These are phyloP conservation scores for Paecilomyces formosus DNA, from an alignment of 2,329 filamentous ascomycete species.

Conservation along the genomic window DNA sequence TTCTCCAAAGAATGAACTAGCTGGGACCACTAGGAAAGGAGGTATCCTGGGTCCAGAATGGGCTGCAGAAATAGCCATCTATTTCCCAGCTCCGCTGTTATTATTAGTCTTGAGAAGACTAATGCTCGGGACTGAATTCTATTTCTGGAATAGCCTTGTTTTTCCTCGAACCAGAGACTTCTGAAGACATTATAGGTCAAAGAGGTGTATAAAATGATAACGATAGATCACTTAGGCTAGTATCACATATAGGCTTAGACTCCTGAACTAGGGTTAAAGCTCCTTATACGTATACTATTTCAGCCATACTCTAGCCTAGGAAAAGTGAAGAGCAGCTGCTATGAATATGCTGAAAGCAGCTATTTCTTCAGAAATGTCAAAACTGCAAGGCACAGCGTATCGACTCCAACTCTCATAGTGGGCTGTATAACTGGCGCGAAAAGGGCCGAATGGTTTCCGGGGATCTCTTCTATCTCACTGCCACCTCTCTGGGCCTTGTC, in stretches of 20 bases:
- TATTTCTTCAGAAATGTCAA: conserved; percentile 31
- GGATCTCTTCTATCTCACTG: conserved; percentile 39
- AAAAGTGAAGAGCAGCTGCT: too few relatives aligned
- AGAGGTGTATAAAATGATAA: too few relatives aligned
- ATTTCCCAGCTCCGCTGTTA: neutral
- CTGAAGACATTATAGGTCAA: too few relatives aligned
- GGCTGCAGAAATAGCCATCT: neutral
- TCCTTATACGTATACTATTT: too few relatives aligned
- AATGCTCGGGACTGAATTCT: neutral
- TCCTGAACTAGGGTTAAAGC: too few relatives aligned
- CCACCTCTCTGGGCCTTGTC: conserved; percentile 42
- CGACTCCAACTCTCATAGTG: conserved; percentile 47
- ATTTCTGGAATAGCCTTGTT: neutral
- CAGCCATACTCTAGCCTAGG: too few relatives aligned
- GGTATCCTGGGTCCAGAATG: neutral
- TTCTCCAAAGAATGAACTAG: neutral
- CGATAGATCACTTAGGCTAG: too few relatives aligned
- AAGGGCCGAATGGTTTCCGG: conserved; percentile 52
- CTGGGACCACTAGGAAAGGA: neutral
- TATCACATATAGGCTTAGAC: too few relatives aligned
- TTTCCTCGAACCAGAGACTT: too few relatives aligned
- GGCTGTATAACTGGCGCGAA: conserved; percentile 55
- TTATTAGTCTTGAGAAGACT: neutral
- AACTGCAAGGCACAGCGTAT: conserved; percentile 46
- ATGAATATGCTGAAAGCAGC: too few relatives aligned